Evolutionary conservation across 2,329 filamentous ascomycete genomes (phyloP), one percentile per base, ranked within the genome.

Genomic region (Chaetomium sp.): DNA sequence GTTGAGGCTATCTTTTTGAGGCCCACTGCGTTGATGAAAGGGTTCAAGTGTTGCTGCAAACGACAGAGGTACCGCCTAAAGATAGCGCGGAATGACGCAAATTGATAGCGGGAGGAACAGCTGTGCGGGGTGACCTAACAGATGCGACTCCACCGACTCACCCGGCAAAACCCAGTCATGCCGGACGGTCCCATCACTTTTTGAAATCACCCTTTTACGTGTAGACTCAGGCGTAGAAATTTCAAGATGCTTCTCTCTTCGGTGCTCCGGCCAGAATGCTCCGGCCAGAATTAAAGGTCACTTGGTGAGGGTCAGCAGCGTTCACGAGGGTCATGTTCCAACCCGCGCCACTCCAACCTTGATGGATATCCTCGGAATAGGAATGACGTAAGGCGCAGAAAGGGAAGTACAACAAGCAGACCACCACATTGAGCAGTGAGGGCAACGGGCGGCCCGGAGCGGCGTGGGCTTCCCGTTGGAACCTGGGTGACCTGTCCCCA

Each of bases 371-470:
- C 52, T 45, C 41, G 40, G 52, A 34, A 34, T 6, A 45, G 44
- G 41, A 55, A 58, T 58, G 56, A 58, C 56, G 56, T 54, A 58
- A 52, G 49, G 19, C 19, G 19, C 19, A 3, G 19, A 27, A 27
- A 27, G 19, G 19, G 19, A 27, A 27, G 19, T 27, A 27, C 19
- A 27, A 27, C 19, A 2, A 27, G 19, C 19, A 27, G 19, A 27
- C 19, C 19, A 27, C 19, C 19, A 27, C 19, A 27, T 27, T 27
- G 19, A 27, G 19, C 19, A 27, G 19, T 27, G 19, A 27, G 19
- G 19, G 19, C 19, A 27, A 27, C 19, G 19, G 19, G 19, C 19
- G 19, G 19, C 19, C 19, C 19, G 19, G 19, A 27, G 19, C 19
- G 19, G 19, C 19, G 19, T 27, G 19, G 19, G 19, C 19, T 27